Base-by-base conservation (phyloP, 148 eudicot genomes). In the Chenopodium quinoa region DNA sequence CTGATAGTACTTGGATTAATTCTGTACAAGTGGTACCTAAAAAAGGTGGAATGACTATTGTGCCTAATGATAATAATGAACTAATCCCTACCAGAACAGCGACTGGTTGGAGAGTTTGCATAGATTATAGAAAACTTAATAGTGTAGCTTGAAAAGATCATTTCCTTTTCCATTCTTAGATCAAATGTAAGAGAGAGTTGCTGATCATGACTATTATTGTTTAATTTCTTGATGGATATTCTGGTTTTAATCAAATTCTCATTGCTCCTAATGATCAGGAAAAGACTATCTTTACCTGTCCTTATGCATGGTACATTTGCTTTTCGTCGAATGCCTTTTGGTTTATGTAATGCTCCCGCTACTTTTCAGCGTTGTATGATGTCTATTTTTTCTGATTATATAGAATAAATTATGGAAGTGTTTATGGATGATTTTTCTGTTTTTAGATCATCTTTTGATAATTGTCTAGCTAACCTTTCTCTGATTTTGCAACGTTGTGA, bases 111-210 rank as follows among this genome's bases (percentile, higher is more conserved):
- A 44, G 77, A 25, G 76, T 78, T 46, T 78, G 81, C 29, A 72
- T 72, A n/a, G 81, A 83, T 27, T 83, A 78, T 73, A 10, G 65
- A 17, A 83, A 46, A 20, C 17, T 78, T 3, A 82, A 82, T 63
- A 9, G 9, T 0, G 85, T 67, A 3, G 77, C 85, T 9, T n/a
- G 73, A 7, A 82, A 77, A 23, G 77, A 77, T 19, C 81, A 82
- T 40, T 82, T 82, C 71, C 85, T 12, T 14, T 82, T 0, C 79
- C 79, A 9, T 82, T 75, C 75, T n/a, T 82, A 1, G 84, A 75
- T 75, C 79, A 82, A 75, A 58, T 75, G 64, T 48, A 75, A 20
- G 79, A 82, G 17, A 67, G 58, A 64, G 22, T 82, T 7, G 78
- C 79, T 10, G 62, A 75, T 1, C 7, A 69, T 25, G 13, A 54